Base-by-base conservation (phyloP, 1,139 yeast species). In the Magnusiomyces magnusii region DNA sequence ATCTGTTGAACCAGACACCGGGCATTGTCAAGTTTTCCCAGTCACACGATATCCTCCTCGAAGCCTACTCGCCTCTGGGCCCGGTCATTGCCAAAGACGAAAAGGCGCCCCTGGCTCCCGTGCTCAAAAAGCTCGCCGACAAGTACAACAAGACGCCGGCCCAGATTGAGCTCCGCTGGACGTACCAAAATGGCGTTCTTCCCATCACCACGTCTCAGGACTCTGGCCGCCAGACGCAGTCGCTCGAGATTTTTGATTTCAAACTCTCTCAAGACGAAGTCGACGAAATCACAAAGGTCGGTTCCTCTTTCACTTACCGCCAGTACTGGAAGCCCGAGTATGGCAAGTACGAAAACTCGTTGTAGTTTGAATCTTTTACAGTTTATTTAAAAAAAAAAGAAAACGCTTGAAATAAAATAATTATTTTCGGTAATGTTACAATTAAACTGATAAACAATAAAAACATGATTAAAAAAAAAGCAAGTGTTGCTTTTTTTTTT, bases 151-250 rank as follows among this genome's bases (percentile, higher is more conserved):
- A 79, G 66, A 76, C 88, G 13, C 76, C 78, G 31, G 81, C 85
- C 25, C 89, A 86, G 69, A 74, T 89, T 53, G 74, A 87, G 59
- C 76, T 89, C 61, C 78, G 88, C 68, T 89, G 91, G 86, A 83
- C 83, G 7, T 74, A 81, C 56, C 85, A 85, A 66, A 78, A 75
- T 58, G 86, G 84, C 9, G 78, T 87, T 31, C 70, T 87, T 54
- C 92, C 95, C 10, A 76, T 88, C 42, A 87, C 95, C 27, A 87
- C 95, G 1, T 81, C 89, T 28, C 78, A 85, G 3, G 83, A 85
- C 65, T 72, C 72, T 24, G 79, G 78, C 51, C 79, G 95, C 71
- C 78, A 86, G 61, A 71, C 74, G 57, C 80, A 84, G 64, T 80
- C 85, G 7, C 76, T 84, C 66, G 80, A 79, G 24, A 72, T 79